These are phyloP conservation scores for Brassica nigra DNA, from an alignment of 345 rosid genomes.

Conservation along the genomic window DNA sequence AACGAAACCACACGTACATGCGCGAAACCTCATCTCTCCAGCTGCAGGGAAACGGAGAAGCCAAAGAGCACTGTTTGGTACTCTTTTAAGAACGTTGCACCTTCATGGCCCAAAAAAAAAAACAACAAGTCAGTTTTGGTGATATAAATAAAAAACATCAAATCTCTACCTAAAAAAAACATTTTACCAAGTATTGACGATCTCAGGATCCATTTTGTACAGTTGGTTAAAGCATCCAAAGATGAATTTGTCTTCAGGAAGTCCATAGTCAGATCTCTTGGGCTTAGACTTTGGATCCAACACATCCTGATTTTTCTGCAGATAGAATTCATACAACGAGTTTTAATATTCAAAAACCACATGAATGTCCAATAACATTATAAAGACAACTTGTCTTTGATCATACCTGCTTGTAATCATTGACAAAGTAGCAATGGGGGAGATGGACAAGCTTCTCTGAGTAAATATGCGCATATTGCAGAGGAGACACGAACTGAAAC, in stretches of 20 bases:
- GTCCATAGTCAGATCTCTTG: conserved; percentile 87
- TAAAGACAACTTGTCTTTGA: conserved; percentile 2
- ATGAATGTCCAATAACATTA: neutral
- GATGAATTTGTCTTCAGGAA: conserved; percentile 93
- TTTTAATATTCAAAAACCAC: neutral
- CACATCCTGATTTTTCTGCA: conserved; percentile 90
- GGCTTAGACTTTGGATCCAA: conserved; percentile 75
- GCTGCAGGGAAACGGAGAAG: conserved; percentile 99
- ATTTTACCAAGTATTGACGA: conserved; percentile 80
- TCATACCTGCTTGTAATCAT: conserved; percentile 94
- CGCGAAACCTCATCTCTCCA: conserved; percentile 89
- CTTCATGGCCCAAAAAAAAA: conserved; percentile 35
- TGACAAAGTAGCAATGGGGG: conserved; percentile 98
- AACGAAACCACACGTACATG: conserved; percentile 54
- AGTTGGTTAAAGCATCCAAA: conserved; percentile 99
- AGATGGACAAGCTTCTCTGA: conserved; percentile 97
- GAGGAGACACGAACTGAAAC: conserved; percentile 90
- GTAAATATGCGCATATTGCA: conserved; percentile 69
- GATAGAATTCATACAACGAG: conserved; percentile 9
- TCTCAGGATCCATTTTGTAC: conserved; percentile 99
- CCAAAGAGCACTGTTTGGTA: conserved; percentile 97
- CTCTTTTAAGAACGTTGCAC: conserved; percentile 97
- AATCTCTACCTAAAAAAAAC: neutral
- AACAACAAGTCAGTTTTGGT: neutral
- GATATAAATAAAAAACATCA: neutral